Base-by-base conservation (phyloP, 169 alveolate species). In the Plasmodium coatneyi region DNA sequence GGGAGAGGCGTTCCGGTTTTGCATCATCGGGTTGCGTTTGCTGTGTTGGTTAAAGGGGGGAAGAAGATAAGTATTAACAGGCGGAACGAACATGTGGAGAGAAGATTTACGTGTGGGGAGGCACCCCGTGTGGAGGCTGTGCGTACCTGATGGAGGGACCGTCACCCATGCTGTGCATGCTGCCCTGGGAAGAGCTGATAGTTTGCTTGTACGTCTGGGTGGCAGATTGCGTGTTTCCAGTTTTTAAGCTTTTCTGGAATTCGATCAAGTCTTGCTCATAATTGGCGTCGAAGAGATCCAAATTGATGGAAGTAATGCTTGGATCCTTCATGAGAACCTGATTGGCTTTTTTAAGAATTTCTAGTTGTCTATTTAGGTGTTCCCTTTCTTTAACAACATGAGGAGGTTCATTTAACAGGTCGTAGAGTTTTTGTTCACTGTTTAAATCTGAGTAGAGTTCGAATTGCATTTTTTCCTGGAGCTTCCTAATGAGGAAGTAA, bases 401-500 rank as follows among this genome's bases (percentile, higher is more conserved):
- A 81, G 96, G 96, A 19, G 98, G 98, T 87, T 97, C 98, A 41
- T 96, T 96, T 2, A 92, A 66, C 19, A 92, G n/a, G 3, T 93
- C 92, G 22, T 93, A 96, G 60, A 92, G 94, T 84, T 93, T 92
- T 39, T 78, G 93, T 72, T 96, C 96, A 71, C 96, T 95, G 14
- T 92, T 96, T 56, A 96, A 91, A 34, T 91, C 95, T 5, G 97
- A 93, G 74, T 96, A 96, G 3, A 96, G 79, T 54, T 93, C 95
- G 78, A 93, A 95, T 54, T 95, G 97, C 97, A 96, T 92, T 87
- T 93, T 95, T 78, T 83, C 90, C 71, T 91, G 97, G 1, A 95
- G 91, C 82, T 95, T 95, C 60, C 98, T 93, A 19, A 97, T 97
- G 56, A 97, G 94, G 87, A 99, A 99, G 95, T 97, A 98, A 10